phyloP scores from a whole-genome alignment of 257 asterid species.

The Solanum boliviense region DNA sequence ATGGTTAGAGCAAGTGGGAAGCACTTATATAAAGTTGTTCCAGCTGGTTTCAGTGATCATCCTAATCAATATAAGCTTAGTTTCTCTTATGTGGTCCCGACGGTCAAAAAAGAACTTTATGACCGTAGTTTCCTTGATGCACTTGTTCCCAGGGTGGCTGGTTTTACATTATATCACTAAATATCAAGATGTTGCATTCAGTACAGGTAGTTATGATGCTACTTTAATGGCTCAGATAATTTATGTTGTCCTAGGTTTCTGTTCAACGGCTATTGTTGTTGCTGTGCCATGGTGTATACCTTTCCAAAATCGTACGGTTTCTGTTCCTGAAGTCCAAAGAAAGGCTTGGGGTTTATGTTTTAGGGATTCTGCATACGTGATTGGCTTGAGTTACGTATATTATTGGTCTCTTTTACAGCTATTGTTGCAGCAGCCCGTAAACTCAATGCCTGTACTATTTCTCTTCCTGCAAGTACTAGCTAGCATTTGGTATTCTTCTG shows the following conservation, averaged over 20 bases:
- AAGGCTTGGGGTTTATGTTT: conserved; percentile 11
- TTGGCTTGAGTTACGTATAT: conserved; percentile 50
- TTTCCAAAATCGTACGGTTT: conserved; percentile 8
- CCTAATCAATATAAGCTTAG: conserved; percentile 24
- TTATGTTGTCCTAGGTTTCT: conserved; percentile 44
- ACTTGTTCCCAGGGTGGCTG: conserved; percentile 35
- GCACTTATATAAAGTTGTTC: conserved; percentile 26
- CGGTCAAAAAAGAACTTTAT: conserved; percentile 18
- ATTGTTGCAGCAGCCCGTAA: conserved; percentile 74
- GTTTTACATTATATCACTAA: conserved; percentile 36
- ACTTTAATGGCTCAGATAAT: conserved; percentile 47
- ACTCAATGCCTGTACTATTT: conserved; percentile 50
- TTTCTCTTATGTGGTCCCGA: conserved; percentile 17
- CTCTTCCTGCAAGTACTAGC: conserved; percentile 54
- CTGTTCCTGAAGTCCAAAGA: neutral
- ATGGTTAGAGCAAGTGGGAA: conserved; percentile 56
- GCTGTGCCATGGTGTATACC: conserved; percentile 68
- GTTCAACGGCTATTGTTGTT: conserved; percentile 29
- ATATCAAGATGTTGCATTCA: conserved; percentile 23
- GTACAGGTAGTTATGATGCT: conserved; percentile 28
- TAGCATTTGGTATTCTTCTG: conserved; percentile 26
- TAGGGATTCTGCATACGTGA: conserved; percentile 32
- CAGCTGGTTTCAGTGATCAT: conserved; percentile 49
- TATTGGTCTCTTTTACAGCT: conserved; percentile 84
- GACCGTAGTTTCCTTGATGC: conserved; percentile 27